These are phyloP conservation scores for Fusarium sp. DNA, from an alignment of 2,329 filamentous ascomycete genomes.

Conservation along the genomic window DNA sequence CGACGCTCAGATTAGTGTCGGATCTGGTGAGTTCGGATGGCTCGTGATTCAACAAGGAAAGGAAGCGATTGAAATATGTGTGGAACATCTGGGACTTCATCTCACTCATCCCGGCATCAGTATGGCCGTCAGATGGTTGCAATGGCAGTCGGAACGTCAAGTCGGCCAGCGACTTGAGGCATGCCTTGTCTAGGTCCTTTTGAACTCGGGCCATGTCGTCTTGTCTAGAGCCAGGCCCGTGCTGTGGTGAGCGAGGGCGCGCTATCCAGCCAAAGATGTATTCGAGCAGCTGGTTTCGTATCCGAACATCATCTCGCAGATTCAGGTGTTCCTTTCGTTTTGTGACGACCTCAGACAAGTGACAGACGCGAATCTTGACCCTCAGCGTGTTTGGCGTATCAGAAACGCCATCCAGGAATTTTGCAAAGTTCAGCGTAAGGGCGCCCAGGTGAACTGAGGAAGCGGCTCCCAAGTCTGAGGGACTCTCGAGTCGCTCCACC, in stretches of 20 bases:
- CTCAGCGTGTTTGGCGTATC: conserved; percentile 68
- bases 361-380: conserved; percentile 77
- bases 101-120: conserved; percentile 74
- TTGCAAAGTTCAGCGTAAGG: conserved; percentile 74
- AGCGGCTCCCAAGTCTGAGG: conserved; percentile 70
- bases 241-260: conserved; percentile 64
- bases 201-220: conserved; percentile 71
- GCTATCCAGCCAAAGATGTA: conserved; percentile 77
- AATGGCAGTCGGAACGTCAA: conserved; percentile 75
- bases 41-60: conserved; percentile 73
- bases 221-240: conserved; percentile 56
- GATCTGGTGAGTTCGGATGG: conserved; percentile 53
- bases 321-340: conserved; percentile 76
- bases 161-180: conserved; percentile 72
- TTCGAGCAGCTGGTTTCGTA: conserved; percentile 75
- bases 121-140: conserved; percentile 73
- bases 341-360: conserved; percentile 73
- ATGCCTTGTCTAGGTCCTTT: conserved; percentile 74
- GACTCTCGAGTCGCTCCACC: conserved; percentile 72
- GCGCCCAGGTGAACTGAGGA: conserved; percentile 73
- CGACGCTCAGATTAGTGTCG: conserved; percentile 47
- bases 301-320: conserved; percentile 75
- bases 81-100: conserved; percentile 79
- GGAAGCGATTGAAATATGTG: conserved; percentile 76
- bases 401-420: conserved; percentile 69